These are phyloP conservation scores for Crucihimalaya himalaica DNA, from an alignment of 345 rosid species.

Conservation along the genomic window DNA sequence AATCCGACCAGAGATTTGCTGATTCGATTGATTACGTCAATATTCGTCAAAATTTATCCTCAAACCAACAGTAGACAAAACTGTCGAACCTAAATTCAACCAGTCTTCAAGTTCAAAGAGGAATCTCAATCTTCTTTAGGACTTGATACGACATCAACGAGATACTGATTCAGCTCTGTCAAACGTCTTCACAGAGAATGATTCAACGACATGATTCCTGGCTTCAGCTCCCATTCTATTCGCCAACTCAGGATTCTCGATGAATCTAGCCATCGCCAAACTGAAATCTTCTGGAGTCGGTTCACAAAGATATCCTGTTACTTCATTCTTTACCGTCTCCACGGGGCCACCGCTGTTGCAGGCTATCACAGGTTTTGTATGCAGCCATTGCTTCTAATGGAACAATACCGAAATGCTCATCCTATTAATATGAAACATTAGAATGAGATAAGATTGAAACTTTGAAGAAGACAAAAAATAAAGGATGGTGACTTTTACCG, in stretches of 20 bases:
- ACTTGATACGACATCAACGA: slow-evolving; percentile 46
- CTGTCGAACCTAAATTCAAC: background rate
- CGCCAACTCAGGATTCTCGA: slow-evolving; percentile 60
- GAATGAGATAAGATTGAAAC: slow-evolving; percentile 3
- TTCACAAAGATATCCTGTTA: slow-evolving; percentile 79
- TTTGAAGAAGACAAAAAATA: background rate
- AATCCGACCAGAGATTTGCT: background rate
- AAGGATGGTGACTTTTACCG: slow-evolving; percentile 42
- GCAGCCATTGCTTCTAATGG: too few relatives aligned
- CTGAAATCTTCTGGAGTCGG: slow-evolving; percentile 67
- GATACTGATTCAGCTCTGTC: slow-evolving; percentile 67
- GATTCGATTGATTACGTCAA: slow-evolving; percentile 1
- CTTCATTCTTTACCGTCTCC: slow-evolving; percentile 70
- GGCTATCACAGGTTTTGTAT: slow-evolving; percentile 79
- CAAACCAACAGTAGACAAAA: slow-evolving; percentile 1
- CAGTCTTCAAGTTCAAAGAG: slow-evolving; percentile 8
- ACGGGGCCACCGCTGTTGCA: slow-evolving; percentile 95
- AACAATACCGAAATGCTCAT: too few relatives aligned
- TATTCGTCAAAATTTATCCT: too few relatives aligned
- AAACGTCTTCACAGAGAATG: slow-evolving; percentile 70
- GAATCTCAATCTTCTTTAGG: slow-evolving; percentile 52
- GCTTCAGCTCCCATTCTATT: slow-evolving; percentile 71
- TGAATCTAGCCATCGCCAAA: slow-evolving; percentile 65
- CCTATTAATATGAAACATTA: slow-evolving; percentile 30
- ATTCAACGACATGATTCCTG: slow-evolving; percentile 52